Base-by-base conservation (phyloP, 805 yeast genomes). In the Torulaspora maleeae region DNA sequence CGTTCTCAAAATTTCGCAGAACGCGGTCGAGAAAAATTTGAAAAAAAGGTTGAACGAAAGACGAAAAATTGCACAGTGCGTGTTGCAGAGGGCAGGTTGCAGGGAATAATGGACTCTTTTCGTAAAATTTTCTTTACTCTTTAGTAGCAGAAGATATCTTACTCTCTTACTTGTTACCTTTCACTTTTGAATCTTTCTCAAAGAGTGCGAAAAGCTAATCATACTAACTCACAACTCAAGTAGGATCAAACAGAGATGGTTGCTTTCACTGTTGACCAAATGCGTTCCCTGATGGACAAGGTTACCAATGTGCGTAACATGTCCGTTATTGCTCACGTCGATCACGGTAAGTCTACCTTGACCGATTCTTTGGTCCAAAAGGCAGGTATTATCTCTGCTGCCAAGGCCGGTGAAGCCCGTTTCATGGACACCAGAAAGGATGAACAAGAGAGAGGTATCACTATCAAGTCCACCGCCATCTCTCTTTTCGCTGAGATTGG, bases 261-360 rank as follows among this genome's bases (percentile, higher is more conserved):
- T 62, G 68, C 68, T 62, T 77, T 78, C 79, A 77, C 82, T 70
- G 79, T 77, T 73, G 82, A 77, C 77, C 97, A 93, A 80, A 91
- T 93, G 84, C 95, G 99, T 80, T 89, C 77, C 71, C 83, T 91
- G 77, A 91, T 91, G 99, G 98, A 93, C 95, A 85, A 84, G 78
- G 96, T 90, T 81, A 85, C 97, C 77, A 91, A 91, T 74, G 97
- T 93, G 71, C 96, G 99, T 82, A 93, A 93, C 95, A 93, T 91
- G 95, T 91, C 98, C 77, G 99, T 91, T 76, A 93, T 93, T 84
- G 99, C 99, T 70, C 99, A 91, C 82, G 98, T 91, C 86, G 99
- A 91, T 83, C 99, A 93, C 82, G 99, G 99, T 80, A 91, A 91
- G 77, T 90, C 97, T 63, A 91, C 99, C 67, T 83, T 91, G 76